A percentile compares a stretch with the other conserved stretches of the same genome.
Evolutionary conservation across 208 protist genomes (phyloP).

Genomic region (Novymonas esmeraldas): DNA sequence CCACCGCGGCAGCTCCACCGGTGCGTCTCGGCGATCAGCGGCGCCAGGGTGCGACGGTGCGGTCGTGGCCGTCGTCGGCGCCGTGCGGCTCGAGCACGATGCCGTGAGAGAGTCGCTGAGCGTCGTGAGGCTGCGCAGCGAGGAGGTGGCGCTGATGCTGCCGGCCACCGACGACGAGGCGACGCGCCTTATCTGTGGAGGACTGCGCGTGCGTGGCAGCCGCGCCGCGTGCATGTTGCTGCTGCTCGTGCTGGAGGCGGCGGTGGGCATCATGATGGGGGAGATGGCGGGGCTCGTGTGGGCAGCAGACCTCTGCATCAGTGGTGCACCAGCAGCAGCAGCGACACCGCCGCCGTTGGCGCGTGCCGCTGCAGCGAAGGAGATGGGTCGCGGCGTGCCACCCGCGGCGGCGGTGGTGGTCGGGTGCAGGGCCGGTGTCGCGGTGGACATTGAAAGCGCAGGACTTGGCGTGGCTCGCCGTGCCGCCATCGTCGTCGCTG

Average conservation of each 20-base stretch:
- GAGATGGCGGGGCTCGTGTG: background rate
- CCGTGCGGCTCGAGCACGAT: background rate
- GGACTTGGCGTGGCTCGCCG: background rate
- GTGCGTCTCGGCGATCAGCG: too few relatives aligned
- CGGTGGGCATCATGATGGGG: background rate
- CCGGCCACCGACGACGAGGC: background rate
- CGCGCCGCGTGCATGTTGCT: background rate
- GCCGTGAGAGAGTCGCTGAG: background rate
- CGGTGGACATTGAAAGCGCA: background rate
- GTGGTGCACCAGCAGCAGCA: background rate
- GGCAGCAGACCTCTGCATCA: too few relatives aligned
- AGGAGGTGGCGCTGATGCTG: background rate
- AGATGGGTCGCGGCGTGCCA: conserved; percentile 3
- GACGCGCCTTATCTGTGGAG: background rate
- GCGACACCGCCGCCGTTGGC: background rate
- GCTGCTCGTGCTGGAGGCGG: background rate
- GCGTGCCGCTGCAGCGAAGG: conserved; percentile 6
- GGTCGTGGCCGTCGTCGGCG: too few relatives aligned
- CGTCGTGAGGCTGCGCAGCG: background rate
- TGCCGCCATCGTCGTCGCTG: background rate
- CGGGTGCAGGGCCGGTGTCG: background rate
- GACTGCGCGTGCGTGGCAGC: too few relatives aligned
- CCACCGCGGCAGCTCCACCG: conserved; percentile 30
- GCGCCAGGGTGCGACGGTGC: too few relatives aligned
- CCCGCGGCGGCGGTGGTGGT: background rate